A percentile compares a stretch with the other conserved stretches of the same genome.
phyloP scores from a whole-genome alignment of 352 stramenopile species.

The Phytophthora tubulina region DNA sequence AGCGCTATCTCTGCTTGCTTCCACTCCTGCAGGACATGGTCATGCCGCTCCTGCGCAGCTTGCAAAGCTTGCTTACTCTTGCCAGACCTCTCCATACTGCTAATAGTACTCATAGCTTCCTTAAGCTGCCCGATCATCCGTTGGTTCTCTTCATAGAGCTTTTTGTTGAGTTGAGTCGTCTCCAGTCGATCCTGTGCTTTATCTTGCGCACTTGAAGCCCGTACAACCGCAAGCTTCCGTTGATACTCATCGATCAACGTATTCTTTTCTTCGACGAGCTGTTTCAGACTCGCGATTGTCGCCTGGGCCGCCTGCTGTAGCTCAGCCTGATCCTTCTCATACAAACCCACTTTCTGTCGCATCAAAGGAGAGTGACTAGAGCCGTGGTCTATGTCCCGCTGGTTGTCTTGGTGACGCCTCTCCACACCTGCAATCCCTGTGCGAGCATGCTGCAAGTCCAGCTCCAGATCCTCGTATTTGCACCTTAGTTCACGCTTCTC shows the following conservation, averaged over 20 bases:
- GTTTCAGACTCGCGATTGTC: slow-evolving; percentile 86
- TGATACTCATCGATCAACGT: slow-evolving; percentile 68
- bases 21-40: slow-evolving; percentile 77
- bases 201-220: slow-evolving; percentile 54
- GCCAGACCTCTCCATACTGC: slow-evolving; percentile 64
- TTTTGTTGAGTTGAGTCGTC: slow-evolving; percentile 64
- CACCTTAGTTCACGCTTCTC: slow-evolving; percentile 54
- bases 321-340: slow-evolving; percentile 79
- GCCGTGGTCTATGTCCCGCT: slow-evolving; percentile 26
- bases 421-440: slow-evolving; percentile 39
- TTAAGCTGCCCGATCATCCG: slow-evolving; percentile 76
- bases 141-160: slow-evolving; percentile 85
- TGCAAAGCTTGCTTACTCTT: slow-evolving; percentile 68
- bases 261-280: slow-evolving; percentile 84
- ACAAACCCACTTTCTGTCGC: slow-evolving; percentile 73
- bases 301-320: slow-evolving; percentile 80
- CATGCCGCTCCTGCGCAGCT: slow-evolving; percentile 69
- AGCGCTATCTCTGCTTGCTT: slow-evolving; percentile 75
- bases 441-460: slow-evolving; percentile 69
- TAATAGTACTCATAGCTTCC: slow-evolving; percentile 75
- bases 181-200: slow-evolving; percentile 69
- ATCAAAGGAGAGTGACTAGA: slow-evolving; percentile 56
- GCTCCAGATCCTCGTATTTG: slow-evolving; percentile 64
- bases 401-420: slow-evolving; percentile 33
- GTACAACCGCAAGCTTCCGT: slow-evolving; percentile 58